Evolutionary conservation across 305 asterid genomes (phyloP).

Genomic region (Fraxinus greggii): DNA sequence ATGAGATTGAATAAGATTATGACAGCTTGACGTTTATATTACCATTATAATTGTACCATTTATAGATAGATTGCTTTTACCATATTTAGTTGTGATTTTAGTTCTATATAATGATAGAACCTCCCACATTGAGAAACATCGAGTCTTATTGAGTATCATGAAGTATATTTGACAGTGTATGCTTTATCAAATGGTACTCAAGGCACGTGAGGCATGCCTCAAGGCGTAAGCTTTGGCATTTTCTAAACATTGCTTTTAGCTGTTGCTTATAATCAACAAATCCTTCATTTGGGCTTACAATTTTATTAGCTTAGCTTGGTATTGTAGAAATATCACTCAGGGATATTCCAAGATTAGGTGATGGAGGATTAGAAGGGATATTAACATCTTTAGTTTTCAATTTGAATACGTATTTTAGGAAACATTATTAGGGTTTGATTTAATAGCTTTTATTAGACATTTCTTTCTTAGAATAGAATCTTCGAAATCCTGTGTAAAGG

Average conservation of each 20-base stretch:
- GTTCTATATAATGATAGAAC: background rate
- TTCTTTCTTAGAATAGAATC: background rate
- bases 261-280: background rate
- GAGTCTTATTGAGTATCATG: background rate
- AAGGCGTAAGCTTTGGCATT: background rate
- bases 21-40: background rate
- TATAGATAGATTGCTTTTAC: too few relatives aligned
- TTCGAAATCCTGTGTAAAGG: background rate
- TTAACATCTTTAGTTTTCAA: background rate
- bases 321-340: background rate
- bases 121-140: background rate
- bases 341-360: background rate
- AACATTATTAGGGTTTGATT: background rate
- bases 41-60: background rate
- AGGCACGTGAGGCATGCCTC: background rate
- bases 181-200: background rate
- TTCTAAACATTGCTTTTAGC: background rate
- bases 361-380: background rate
- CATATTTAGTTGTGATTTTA: background rate
- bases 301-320: background rate
- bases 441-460: background rate
- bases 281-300: background rate
- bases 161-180: background rate
- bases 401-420: background rate
- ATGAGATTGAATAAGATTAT: background rate